A percentile compares a stretch with the other conserved stretches of the same genome.
Conservation (phyloP, 495 filamentous ascomycete species). For the Penicillium tannophilum region DNA sequence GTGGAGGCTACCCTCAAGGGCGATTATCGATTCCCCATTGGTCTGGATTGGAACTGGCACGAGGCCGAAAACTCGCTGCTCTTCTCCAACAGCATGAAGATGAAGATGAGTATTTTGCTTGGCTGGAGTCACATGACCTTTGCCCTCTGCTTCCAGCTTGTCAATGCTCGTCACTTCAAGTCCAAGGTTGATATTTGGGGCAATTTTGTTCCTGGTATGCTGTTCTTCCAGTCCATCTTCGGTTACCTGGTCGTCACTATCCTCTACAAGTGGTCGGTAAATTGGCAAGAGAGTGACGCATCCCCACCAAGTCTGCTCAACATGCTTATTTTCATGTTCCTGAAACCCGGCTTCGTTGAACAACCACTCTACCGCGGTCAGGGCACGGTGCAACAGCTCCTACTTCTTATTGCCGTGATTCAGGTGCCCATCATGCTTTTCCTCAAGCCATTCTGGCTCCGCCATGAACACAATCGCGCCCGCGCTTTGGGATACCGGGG, state of each 20-base stretch:
- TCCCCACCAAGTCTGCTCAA: constrained; percentile 87
- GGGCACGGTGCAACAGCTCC: constrained; percentile 66
- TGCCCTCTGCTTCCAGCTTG: constrained; percentile 86
- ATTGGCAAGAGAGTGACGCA: constrained; percentile 70
- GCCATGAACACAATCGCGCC: constrained; percentile 88
- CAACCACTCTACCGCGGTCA: constrained; percentile 79
- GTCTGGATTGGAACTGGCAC: constrained; percentile 97
- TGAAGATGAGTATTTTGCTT: constrained; percentile 97
- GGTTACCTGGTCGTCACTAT: constrained; percentile 94
- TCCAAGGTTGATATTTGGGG: constrained; percentile 92
- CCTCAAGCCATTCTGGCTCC: constrained; percentile 92
- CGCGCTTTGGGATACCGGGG: constrained; percentile 87
- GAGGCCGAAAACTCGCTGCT: constrained; percentile 89
- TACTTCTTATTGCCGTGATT: constrained; percentile 79
- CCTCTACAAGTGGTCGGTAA: constrained; percentile 93
- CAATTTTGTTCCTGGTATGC: constrained; percentile 96
- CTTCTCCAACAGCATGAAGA: constrained; percentile 98
- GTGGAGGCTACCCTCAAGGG: constrained; percentile 66
- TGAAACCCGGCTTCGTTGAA: constrained; percentile 77
- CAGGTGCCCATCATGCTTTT: constrained; percentile 92
- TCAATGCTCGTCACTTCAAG: constrained; percentile 95
- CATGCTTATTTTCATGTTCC: constrained; percentile 99
- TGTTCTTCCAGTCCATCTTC: constrained; percentile 99
- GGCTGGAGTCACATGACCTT: constrained; percentile 99
- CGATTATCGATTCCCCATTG: constrained; percentile 88